Conservation (phyloP, 306 rosid genomes). For the Citrullus colocynthis region DNA sequence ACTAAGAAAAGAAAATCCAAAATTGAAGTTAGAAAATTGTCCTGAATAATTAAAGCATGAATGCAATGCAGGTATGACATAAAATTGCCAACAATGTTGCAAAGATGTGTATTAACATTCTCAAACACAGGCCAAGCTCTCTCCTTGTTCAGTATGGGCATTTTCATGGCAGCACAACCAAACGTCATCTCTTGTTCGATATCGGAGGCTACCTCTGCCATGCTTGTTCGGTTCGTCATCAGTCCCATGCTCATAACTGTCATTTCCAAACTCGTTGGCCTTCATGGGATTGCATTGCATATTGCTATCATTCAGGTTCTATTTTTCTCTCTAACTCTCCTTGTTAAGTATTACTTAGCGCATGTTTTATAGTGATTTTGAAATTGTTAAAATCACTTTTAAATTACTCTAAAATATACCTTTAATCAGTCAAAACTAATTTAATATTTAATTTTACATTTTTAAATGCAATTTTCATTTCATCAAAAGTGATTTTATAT, state of each 20-base stretch:
- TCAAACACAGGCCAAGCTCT: constrained; percentile 70
- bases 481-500: no score
- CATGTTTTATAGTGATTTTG: no score
- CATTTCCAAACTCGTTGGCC: constrained; percentile 36
- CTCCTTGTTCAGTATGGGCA: constrained; percentile 80
- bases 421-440: no score
- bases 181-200: constrained; percentile 67
- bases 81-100: constrained; percentile 56
- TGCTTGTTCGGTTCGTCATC: constrained; percentile 62
- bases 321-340: background rate
- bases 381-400: no score
- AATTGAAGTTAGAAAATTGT: background rate
- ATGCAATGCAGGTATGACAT: constrained; percentile 38
- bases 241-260: constrained; percentile 75
- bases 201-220: constrained; percentile 49
- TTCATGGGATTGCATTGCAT: constrained; percentile 60
- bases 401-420: no score
- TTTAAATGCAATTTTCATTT: no score
- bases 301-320: constrained; percentile 73
- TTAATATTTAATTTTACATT: no score
- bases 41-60: background rate
- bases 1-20: no score
- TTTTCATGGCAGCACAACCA: constrained; percentile 78
- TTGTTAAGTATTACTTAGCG: no score
- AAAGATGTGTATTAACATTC: constrained; percentile 52